phyloP scores from a whole-genome alignment of 1,284 basidiomycete species.

The Thecaphora thlaspeos region DNA sequence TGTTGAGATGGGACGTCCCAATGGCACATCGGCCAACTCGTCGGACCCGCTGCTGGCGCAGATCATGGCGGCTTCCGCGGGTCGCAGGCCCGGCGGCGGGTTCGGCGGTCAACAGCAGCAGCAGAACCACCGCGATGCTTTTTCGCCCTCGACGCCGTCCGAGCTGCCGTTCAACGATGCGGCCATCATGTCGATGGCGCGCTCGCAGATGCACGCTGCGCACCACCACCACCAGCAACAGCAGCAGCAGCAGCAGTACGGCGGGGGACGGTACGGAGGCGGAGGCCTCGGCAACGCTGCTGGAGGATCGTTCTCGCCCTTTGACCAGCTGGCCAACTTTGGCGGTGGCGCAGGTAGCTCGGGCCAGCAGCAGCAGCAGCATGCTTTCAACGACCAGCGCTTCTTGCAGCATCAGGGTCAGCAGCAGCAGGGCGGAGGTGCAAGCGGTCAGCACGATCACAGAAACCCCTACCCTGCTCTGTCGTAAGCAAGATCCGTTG shows the following conservation, averaged over 20 bases:
- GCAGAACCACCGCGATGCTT: conserved; percentile 1
- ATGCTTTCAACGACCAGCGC: conserved; percentile 23
- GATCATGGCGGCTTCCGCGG: conserved; percentile 34
- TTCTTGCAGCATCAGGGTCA: conserved; percentile 18
- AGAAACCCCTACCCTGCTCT: conserved; percentile 16
- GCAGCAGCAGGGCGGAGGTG: conserved; percentile 14
- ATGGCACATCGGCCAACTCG: conserved; percentile 20
- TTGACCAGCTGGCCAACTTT: conserved; percentile 23
- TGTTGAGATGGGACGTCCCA: conserved; percentile 7
- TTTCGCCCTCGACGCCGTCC: conserved; percentile 1
- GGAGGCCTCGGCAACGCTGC: conserved; percentile 19
- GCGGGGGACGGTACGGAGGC: conserved; percentile 16
- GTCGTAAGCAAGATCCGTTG: too few relatives aligned
- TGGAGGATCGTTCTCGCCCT: conserved; percentile 25
- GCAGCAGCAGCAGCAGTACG: conserved; percentile 35
- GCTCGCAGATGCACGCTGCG: conserved; percentile 32
- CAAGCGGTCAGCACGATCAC: conserved; percentile 13
- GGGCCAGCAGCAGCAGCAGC: conserved; percentile 4
- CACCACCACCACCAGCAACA: neutral
- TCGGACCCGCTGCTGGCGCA: conserved; percentile 52
- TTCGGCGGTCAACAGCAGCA: conserved; percentile 3
- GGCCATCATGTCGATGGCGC: conserved; percentile 48
- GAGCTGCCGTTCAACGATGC: conserved; percentile 42
- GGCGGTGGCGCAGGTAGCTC: conserved; percentile 11
- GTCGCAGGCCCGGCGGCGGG: conserved; percentile 20